Evolutionary conservation across 805 yeast genomes (phyloP), one percentile per base, ranked within the genome.

Genomic region (Yamadazyma laniorum): DNA sequence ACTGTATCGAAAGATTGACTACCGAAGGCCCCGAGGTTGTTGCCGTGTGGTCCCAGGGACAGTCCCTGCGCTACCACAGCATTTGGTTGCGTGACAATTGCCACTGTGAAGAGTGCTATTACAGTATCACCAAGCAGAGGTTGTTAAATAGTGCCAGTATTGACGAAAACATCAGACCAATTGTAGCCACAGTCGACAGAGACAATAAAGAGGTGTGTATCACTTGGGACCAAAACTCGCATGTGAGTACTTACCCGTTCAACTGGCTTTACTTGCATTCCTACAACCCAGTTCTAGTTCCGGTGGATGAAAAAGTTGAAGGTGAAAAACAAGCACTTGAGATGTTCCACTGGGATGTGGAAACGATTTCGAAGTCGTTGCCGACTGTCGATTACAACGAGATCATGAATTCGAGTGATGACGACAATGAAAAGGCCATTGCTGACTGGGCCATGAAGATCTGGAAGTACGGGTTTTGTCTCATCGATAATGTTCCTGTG

Each of bases 1-100:
- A 6, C 23, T 7, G 6, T 9, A 21, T 21, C 9, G 9, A 21
- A 7, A 9, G 9, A 21, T 21, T 21, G 23, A 21, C 32, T 14
- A 14, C 13, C 7, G 14, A 18, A n/a, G 13, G 13, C 5, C 28
- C 8, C 23, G 23, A 21, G 18, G 22, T 34, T 13, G 23, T 21
- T 6, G 18, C 12, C 3, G 26, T 27, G 21, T 34, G 31, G 35
- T 19, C 25, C 14, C 15, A 34, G 21, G 35, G 36, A 17, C 17
- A 21, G 37, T 31, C 27, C 16, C 19, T 22, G 8, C 9, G 11
- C n/a, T 59, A 40, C 42, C 79, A 77, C 51, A 54, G 72, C 52
- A 67, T 81, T 32, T 81, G 86, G 86, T 63, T 81, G 14, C 63
- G 87, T 32, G 87, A 81, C 55, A 70, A 74, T 48, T 81, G 87